Evolutionary conservation across 1,139 yeast genomes (phyloP).

Genomic region (Spathaspora jeffriesii): DNA sequence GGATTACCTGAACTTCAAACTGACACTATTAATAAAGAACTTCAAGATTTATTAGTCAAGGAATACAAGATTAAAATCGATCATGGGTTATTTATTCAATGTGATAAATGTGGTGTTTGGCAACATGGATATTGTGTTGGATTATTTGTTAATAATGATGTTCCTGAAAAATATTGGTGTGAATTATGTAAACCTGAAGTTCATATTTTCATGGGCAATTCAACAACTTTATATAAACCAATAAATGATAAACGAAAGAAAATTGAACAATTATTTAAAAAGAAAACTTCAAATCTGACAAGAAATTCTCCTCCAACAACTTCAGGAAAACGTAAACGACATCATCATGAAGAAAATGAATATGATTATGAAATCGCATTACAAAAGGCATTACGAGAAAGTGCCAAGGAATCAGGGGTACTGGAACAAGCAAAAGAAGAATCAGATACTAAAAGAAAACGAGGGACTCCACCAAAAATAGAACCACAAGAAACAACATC

Average conservation of each 20-base stretch:
- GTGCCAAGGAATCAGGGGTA: constrained; percentile 47
- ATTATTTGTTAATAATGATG: constrained; percentile 65
- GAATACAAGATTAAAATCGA: constrained; percentile 68
- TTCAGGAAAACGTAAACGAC: constrained; percentile 69
- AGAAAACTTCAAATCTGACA: too few species aligned
- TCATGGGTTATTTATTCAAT: constrained; percentile 80
- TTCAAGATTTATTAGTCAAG: constrained; percentile 43
- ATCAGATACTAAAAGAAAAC: background rate
- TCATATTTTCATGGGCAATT: constrained; percentile 52
- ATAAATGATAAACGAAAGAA: constrained; percentile 48
- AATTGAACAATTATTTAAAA: constrained; percentile 28
- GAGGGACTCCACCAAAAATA: background rate
- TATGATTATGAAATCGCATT: constrained; percentile 68
- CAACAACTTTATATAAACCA: constrained; percentile 48
- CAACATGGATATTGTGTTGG: constrained; percentile 98
- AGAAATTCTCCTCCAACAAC: constrained; percentile 3
- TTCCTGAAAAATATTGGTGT: constrained; percentile 94
- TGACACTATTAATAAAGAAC: constrained; percentile 33
- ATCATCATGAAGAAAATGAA: constrained; percentile 53
- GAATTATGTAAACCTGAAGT: constrained; percentile 85
- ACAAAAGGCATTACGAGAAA: constrained; percentile 70
- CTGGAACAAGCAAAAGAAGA: constrained; percentile 11
- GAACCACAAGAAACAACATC: background rate
- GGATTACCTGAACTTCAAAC: constrained; percentile 67
- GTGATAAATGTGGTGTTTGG: constrained; percentile 95